These are phyloP conservation scores for Clarireedia homoeocarpa DNA, from an alignment of 2,329 filamentous ascomycete species.

Conservation along the genomic window DNA sequence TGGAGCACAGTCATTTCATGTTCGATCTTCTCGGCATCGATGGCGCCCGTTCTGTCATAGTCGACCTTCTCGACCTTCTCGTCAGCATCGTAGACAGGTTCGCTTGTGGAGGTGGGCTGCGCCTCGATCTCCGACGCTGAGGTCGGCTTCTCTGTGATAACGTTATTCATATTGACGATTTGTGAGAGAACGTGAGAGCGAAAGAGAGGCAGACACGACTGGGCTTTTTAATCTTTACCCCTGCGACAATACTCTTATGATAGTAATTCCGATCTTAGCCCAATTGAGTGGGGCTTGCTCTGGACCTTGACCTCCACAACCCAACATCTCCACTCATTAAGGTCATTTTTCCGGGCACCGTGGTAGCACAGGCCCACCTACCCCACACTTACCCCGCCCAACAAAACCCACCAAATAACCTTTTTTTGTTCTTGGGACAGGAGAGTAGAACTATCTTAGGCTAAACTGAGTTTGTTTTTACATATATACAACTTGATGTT, in stretches of 20 bases:
- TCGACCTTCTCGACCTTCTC: constrained; percentile 20
- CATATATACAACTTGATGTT: no score
- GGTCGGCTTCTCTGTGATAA: constrained; percentile 14
- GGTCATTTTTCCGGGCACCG: no score
- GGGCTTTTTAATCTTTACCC: constrained; percentile 25
- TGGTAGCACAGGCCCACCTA: no score
- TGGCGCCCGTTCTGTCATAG: constrained; percentile 24
- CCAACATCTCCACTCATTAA: no score
- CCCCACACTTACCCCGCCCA: no score
- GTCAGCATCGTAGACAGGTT: constrained; percentile 29
- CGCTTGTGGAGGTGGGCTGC: constrained; percentile 22
- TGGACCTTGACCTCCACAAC: no score
- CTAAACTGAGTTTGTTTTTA: no score
- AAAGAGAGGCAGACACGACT: constrained; percentile 21
- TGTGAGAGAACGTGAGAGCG: constrained; percentile 22
- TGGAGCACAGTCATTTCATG: constrained; percentile 41
- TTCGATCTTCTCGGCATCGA: constrained; percentile 46
- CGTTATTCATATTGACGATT: constrained; percentile 16
- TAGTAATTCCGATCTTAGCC: no score
- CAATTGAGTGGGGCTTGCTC: no score
- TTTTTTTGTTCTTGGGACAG: no score
- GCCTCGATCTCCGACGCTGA: constrained; percentile 14
- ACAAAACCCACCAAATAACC: no score
- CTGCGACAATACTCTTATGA: neutral
- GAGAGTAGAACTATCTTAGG: no score